Evolutionary conservation across 2,329 filamentous ascomycete genomes (phyloP), one percentile per base, ranked within the genome.

Genomic region (Alternaria sp.): DNA sequence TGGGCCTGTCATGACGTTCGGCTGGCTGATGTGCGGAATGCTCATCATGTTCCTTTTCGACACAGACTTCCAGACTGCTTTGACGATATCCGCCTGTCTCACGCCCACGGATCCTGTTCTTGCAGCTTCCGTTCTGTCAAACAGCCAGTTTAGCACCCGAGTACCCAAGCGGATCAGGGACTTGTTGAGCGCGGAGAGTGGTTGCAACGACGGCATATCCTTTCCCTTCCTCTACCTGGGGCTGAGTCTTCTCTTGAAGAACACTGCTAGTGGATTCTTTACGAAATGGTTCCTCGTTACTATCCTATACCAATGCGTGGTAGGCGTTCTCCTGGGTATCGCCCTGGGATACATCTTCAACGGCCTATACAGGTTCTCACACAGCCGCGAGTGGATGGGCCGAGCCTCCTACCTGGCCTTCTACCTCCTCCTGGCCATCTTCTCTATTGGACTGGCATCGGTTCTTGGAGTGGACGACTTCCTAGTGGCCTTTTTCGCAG

Each of bases 191-290:
- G 85, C 86, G 0, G 86, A 88, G 67, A 84, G 82, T 45, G 86
- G 85, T 2, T 87, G 84, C 69, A 88, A 88, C 61, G 86, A 88
- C 64, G 86, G 84, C 9, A 78, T 86, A 6, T 84, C 84, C 0
- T 87, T 87, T 63, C 86, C 86, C 0, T 88, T 88, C 69, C 74
- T 88, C 1, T 88, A 86, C 67, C 73, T 85, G n/a, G 85, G 85
- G 0, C 70, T 88, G 0, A 82, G 80, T 53, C 75, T 83, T 20
- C 70, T 86, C 7, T 82, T 81, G 8, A 74, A 82, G 30, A 65
- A 70, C 5, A 80, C 77, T 1, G 62, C 77, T 3, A 79, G 75
- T 5, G 78, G 76, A 5, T 81, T 84, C 0, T 55, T 86, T 61
- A 85, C 84, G 64, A 80, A 86, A 53, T 88, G 84, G 82, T 78